A percentile compares a stretch with the other conserved stretches of the same genome.
These are phyloP conservation scores for Lachancea thermotolerans DNA, from an alignment of 805 yeast species.

Conservation along the genomic window DNA sequence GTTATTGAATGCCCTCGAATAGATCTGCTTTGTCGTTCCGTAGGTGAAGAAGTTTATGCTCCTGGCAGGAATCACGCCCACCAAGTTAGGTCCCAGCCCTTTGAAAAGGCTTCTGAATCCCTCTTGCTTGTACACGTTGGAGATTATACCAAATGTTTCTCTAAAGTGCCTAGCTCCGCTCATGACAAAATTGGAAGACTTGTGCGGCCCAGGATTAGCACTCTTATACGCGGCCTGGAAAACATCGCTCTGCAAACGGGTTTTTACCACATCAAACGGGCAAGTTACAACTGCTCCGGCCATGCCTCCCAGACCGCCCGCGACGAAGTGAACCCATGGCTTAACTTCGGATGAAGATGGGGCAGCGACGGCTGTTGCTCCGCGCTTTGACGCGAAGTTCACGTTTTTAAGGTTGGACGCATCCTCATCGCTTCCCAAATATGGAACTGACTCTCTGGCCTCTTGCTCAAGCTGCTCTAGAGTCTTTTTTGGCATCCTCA, in stretches of 20 bases:
- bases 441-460: constrained; percentile 53
- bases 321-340: constrained; percentile 76
- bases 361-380: constrained; percentile 4
- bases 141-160: constrained; percentile 72
- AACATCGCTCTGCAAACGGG: constrained; percentile 87
- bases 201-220: constrained; percentile 7
- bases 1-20: constrained; percentile 59
- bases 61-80: constrained; percentile 97
- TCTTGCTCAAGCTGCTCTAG: constrained; percentile 40
- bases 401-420: constrained; percentile 46
- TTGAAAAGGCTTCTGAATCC: constrained; percentile 84
- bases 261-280: constrained; percentile 94
- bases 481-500: constrained; percentile 22
- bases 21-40: constrained; percentile 79
- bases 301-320: constrained; percentile 96
- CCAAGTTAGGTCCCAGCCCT: constrained; percentile 93
- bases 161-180: constrained; percentile 62
- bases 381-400: constrained; percentile 18
- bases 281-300: constrained; percentile 92
- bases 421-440: constrained; percentile 66
- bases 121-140: constrained; percentile 62
- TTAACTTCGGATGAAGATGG: constrained; percentile 29
- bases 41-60: constrained; percentile 94
- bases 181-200: constrained; percentile 30
- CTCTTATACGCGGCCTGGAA: constrained; percentile 50